Base-by-base conservation (phyloP, 345 rosid species). In the Adansonia digitata region DNA sequence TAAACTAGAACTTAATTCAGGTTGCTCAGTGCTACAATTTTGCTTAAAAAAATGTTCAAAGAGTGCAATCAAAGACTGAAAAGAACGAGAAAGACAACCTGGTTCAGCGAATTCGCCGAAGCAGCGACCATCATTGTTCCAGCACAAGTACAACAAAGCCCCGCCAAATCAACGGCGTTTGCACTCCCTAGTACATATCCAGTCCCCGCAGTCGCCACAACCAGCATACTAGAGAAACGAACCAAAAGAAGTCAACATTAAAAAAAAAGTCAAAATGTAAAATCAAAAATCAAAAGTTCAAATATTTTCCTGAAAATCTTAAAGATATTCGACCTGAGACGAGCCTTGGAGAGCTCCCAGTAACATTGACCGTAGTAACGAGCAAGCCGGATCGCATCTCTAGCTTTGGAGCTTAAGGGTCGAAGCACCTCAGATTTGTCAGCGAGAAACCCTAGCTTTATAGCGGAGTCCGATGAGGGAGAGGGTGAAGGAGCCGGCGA, bases 91-190 rank as follows among this genome's bases (percentile, higher is more conserved):
- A 35, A 13, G 0, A 11, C 31, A 69, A 90, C 99, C 98, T 95
- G 99, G 76, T 95, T 95, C 73, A 95, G 85, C 29, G 99, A 90
- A 84, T 88, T 93, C 49, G 99, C 98, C 60, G 99, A 90, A 1
- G 98, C 96, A 74, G 98, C 97, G 20, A 93, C 93, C 98, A 95
- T 82, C 99, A 95, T 95, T 5, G 97, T 95, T 5, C 98, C 97
- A 67, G 90, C 91, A 87, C 99, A 95, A 1, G 99, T 95, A 82
- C 86, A 93, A 81, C 93, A 90, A 72, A 95, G 94, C 5, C 98
- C 98, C 0, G 85, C 86, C 18, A 90, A 75, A 81, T 90, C 93
- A 68, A 94, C 75, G 6, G 82, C 85, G 77, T 71, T 82, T 53
- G 94, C 93, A 52, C 96, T 84, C 37, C 96, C 99, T 24, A 95